Conservation (phyloP, 192 early-diverging fungal genomes). For the Linnemannia exigua region DNA sequence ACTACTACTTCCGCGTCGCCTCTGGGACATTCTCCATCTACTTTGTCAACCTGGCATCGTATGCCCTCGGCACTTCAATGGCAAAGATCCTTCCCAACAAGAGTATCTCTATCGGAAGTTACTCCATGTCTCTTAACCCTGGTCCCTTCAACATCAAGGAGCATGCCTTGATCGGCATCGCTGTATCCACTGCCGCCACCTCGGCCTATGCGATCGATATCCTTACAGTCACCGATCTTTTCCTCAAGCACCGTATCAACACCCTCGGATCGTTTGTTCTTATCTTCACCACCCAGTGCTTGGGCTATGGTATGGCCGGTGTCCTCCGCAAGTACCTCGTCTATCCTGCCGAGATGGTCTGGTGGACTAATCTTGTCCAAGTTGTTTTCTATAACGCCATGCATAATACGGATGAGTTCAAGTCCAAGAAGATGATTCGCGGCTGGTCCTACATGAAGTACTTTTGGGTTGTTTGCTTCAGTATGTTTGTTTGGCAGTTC, state of each 20-base stretch:
- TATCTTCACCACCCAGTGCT: constrained; percentile 73
- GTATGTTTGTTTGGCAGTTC: constrained; percentile 65
- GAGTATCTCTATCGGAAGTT: constrained; percentile 3
- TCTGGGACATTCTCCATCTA: constrained; percentile 40
- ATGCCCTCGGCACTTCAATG: constrained; percentile 42
- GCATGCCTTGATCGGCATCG: constrained; percentile 71
- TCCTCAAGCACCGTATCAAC: constrained; percentile 26
- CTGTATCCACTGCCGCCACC: constrained; percentile 60
- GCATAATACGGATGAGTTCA: constrained; percentile 49
- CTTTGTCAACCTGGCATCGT: constrained; percentile 55
- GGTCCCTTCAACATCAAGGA: constrained; percentile 78
- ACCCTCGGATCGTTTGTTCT: constrained; percentile 42
- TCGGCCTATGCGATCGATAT: constrained; percentile 67
- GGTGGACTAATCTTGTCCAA: constrained; percentile 81
- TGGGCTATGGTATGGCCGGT: constrained; percentile 80
- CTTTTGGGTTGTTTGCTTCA: constrained; percentile 55
- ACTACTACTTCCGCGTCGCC: constrained; percentile 58
- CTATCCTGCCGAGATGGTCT: constrained; percentile 87
- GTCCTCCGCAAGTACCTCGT: constrained; percentile 82
- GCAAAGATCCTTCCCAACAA: constrained; percentile 16
- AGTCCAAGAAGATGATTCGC: constrained; percentile 13
- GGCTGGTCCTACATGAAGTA: constrained; percentile 53
- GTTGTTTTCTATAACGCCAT: constrained; percentile 64
- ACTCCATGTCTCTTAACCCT: constrained; percentile 35
- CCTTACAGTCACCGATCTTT: constrained; percentile 23